A percentile compares a stretch with the other conserved stretches of the same genome.
Conservation (phyloP, 306 rosid species). For the Prinsepia uniflora region DNA sequence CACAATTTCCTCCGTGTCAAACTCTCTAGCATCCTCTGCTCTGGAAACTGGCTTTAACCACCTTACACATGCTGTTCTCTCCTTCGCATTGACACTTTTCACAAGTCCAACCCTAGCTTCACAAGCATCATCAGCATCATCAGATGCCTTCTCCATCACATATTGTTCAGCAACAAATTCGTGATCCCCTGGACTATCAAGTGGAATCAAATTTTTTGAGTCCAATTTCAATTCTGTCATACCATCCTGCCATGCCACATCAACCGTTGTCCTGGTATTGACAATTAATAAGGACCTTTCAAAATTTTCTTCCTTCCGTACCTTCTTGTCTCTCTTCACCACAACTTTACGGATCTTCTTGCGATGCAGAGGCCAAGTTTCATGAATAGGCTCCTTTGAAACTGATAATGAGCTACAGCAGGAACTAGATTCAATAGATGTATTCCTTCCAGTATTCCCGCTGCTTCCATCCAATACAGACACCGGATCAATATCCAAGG, state of each 20-base stretch:
- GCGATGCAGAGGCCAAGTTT: conserved; percentile 85
- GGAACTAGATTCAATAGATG: conserved; percentile 58
- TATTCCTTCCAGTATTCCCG: conserved; percentile 37
- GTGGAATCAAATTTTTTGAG: conserved; percentile 74
- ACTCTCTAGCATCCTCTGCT: conserved; percentile 88
- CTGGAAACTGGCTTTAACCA: conserved; percentile 77
- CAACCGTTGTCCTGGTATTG: conserved; percentile 74
- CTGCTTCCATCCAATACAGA: conserved; percentile 47
- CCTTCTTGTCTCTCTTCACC: conserved; percentile 82
- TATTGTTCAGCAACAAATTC: conserved; percentile 97
- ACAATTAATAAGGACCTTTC: conserved; percentile 82
- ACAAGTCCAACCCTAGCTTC: conserved; percentile 91
- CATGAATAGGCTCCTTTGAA: conserved; percentile 69
- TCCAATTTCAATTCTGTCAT: conserved; percentile 40
- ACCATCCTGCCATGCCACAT: conserved; percentile 98
- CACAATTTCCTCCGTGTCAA: conserved; percentile 82
- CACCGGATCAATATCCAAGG: conserved; percentile 61
- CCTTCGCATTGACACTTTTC: conserved; percentile 87
- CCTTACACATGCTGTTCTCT: conserved; percentile 85
- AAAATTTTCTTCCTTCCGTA: conserved; percentile 81
- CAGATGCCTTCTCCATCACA: conserved; percentile 90
- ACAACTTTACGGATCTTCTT: conserved; percentile 88
- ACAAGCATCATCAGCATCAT: conserved; percentile 54
- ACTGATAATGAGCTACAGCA: conserved; percentile 57
- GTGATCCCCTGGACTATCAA: conserved; percentile 92